Base-by-base conservation (phyloP, 257 asterid genomes). In the Cinchona pubescens region DNA sequence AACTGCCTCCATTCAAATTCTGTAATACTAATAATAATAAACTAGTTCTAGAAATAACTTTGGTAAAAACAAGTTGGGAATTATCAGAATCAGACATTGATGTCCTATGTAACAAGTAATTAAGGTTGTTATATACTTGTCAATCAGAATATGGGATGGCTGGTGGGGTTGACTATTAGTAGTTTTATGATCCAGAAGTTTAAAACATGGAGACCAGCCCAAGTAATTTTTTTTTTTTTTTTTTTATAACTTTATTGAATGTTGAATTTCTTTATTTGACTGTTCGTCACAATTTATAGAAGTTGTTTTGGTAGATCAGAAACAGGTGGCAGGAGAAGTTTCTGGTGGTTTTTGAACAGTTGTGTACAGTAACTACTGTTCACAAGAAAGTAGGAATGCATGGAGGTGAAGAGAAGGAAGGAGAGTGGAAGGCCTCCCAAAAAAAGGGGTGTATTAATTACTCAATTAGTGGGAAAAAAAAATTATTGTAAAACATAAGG, bases 1-100 rank as follows among this genome's bases (percentile, higher is more conserved):
- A 49, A 63, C 74, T 29, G 23, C 76, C 9, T 53, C 78, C 73
- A 75, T 80, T 79, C 75, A 79, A 73, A 48, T 73, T 79, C 10
- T 69, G 61, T 63, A 55, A 42, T n/a, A n/a, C n/a, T n/a, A n/a
- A n/a, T n/a, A n/a, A n/a, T n/a, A n/a, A n/a, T n/a, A n/a, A n/a
- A n/a, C 15, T 37, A 51, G 43, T 18, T 19, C 4, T 9, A 37
- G n/a, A 37, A 15, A n/a, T 13, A 32, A 66, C 25, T 40, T 37
- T 64, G 48, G 25, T 38, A 34, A 5, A 64, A 1, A 53, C 45
- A 15, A 15, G 8, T 27, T n/a, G n/a, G n/a, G n/a, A n/a, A n/a
- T n/a, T n/a, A n/a, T n/a, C n/a, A n/a, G n/a, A n/a, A n/a, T 53
- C 46, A 55, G 46, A 61, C 70, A 11, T 43, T 15, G 23, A 42